Percentiles rank a stretch among this genome's conserved stretches.
These are phyloP conservation scores for Paecilomyces sp. DNA, from an alignment of 2,329 filamentous ascomycete genomes.

Conservation along the genomic window DNA sequence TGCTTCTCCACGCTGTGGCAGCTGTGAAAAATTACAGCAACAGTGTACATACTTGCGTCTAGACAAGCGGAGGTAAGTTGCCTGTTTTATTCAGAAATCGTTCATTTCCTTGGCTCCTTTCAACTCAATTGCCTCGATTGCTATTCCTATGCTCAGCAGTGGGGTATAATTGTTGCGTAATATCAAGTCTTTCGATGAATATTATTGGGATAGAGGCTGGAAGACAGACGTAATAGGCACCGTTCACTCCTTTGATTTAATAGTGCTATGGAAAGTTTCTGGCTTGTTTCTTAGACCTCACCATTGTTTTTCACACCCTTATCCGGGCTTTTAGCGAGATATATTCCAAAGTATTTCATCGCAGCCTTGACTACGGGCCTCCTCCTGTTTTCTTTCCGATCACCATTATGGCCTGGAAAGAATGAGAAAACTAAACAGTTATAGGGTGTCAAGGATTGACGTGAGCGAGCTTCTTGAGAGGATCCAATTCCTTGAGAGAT, in stretches of 20 bases:
- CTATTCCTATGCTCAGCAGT: neutral
- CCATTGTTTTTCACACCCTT: neutral
- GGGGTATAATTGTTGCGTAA: neutral
- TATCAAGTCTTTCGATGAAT: neutral
- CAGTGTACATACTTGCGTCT: constrained; percentile 9
- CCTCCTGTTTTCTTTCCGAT: neutral
- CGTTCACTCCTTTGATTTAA: neutral
- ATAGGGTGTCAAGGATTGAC: constrained; percentile 7
- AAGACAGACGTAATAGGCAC: neutral
- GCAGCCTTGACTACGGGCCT: neutral
- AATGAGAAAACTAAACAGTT: neutral
- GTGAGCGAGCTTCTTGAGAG: constrained; percentile 7
- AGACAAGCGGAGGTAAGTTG: constrained; percentile 8
- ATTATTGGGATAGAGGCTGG: neutral
- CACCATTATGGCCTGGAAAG: neutral
- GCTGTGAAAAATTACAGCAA: constrained; percentile 6
- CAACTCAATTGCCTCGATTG: neutral
- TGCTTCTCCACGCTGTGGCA: constrained; percentile 7
- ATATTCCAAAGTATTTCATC: neutral
- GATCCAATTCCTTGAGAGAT: constrained; percentile 7
- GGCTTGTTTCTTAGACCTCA: neutral
- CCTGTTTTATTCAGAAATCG: neutral
- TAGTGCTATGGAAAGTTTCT: neutral
- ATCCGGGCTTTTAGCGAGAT: neutral
- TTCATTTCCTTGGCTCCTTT: no score